Evolutionary conservation across 2,329 filamentous ascomycete genomes (phyloP), one percentile per base, ranked within the genome.

Genomic region (Aspergillus oerlinghausenensis): DNA sequence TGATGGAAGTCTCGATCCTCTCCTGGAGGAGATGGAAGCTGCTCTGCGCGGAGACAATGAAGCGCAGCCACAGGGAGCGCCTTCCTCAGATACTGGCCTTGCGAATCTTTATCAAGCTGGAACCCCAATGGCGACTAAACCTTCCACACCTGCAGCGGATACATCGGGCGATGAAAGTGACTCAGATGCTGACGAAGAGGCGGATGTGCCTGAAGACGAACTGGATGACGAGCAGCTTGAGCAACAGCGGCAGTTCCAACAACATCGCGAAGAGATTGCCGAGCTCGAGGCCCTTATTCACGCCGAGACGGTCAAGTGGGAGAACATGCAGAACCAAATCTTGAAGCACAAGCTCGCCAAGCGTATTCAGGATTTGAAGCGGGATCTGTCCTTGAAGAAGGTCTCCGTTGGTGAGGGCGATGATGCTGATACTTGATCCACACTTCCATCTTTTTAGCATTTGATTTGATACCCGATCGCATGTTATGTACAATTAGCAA

Each of bases 21-120:
- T 78, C 32, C 75, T 72, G n/a, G 73, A 70, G 8, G 75, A 77
- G 51, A 73, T 78, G 70, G 76, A 78, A 57, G 74, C 74, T 14
- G 74, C 72, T 4, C 63, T 77, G 55, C 74, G 74, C n/a, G 70
- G 71, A 21, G 65, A 68, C 9, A 60, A 54, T 6, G 65, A 67
- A 7, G 64, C 65, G 3, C 63, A 67, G 11, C 61, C 64, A 10
- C 64, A 62, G 2, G 56, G 58, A 11, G 59, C 64, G 14, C 62
- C 57, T 21, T 51, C 56, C 11, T 49, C 49, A 40, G 62, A 63
- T 26, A 43, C 55, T 9, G 59, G 57, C 1, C 59, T 65, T 2
- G 23, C 50, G n/a, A 52, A 54, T 60, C 63, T 49, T 57, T 67
- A 65, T 56, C 72, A 70, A 49, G 65, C 66, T 2, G 67, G 66